Evolutionary conservation across 2,329 filamentous ascomycete species (phyloP), one percentile per base, ranked within the genome.

Genomic region (Aspergillus tamarii): DNA sequence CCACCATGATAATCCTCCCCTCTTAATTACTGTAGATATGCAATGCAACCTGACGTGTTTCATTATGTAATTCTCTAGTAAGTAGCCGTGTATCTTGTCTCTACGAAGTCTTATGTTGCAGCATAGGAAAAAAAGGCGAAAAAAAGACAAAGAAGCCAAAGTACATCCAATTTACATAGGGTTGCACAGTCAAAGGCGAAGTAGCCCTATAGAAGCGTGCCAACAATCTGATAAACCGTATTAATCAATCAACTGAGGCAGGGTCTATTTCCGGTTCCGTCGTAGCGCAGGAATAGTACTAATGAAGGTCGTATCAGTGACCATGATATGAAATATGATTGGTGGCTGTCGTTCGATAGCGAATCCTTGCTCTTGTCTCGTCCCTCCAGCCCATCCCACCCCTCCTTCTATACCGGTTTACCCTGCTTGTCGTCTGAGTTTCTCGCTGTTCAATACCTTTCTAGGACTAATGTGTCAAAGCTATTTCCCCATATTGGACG

Each of bases 131-230:
- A n/a, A n/a, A n/a, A n/a, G n/a, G n/a, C n/a, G n/a, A n/a, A n/a
- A n/a, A n/a, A 45, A 45, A 45, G 43, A 10, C 4, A 10, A 45
- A 6, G n/a, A 1, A 23, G 43, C 21, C 10, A 4, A 5, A 45
- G 10, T 45, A 23, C 23, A 12, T 45, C 10, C 4, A 0, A 0
- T 5, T 1, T n/a, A 21, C 16, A 9, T 0, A 2, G 43, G 8
- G 3, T 23, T 23, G 5, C 19, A 2, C 10, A 2, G 23, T 23
- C 9, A 23, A 12, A 23, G 0, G 0, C n/a, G 23, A 0, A 2
- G 43, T 21, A 14, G 4, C 43, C n/a, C n/a, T 23, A 12, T 23
- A 48, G 23, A 14, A 28, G 19, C 12, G 0, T 14, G 0, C 21
- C 19, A 19, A 19, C 11, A 26, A 46, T 46, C 43, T 23, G n/a